These are phyloP conservation scores for Tetrastigma voinierianum DNA, from an alignment of 164 flowering plant species.

Conservation along the genomic window DNA sequence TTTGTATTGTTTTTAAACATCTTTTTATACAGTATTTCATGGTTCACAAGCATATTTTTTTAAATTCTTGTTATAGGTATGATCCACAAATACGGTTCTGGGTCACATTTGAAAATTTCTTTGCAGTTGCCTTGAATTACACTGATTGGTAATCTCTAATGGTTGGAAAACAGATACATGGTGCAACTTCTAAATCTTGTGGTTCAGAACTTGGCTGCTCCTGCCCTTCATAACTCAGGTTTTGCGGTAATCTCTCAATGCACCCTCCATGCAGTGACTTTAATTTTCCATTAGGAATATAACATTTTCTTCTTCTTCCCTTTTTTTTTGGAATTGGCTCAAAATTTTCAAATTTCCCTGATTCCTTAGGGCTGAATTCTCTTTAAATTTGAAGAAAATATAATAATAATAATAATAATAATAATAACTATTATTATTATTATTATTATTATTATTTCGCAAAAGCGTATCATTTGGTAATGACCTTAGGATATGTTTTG, in stretches of 20 bases:
- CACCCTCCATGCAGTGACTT: not conserved
- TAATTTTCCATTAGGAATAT: too few species aligned
- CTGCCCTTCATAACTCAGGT: slow-evolving; percentile 93
- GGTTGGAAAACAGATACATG: slow-evolving; percentile 68
- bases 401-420: too few species aligned
- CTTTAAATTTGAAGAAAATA: too few species aligned
- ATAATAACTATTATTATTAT: too few species aligned
- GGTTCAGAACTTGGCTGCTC: slow-evolving; percentile 69
- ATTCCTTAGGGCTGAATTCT: too few species aligned
- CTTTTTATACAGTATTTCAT: not conserved
- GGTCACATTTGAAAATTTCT: not conserved
- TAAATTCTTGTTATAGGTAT: not conserved
- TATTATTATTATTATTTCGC: too few species aligned
- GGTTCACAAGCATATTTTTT: not conserved
- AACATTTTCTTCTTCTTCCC: too few species aligned
- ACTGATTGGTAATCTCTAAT: not conserved
- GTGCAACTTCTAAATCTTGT: slow-evolving; percentile 91
- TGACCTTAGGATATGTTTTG: too few species aligned
- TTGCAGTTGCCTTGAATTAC: not conserved
- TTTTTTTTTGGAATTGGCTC: too few species aligned
- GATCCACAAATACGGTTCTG: not conserved
- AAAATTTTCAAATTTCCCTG: too few species aligned
- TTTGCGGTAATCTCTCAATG: slow-evolving; percentile 75
- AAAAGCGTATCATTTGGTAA: too few species aligned
- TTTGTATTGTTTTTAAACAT: too few species aligned